Base-by-base conservation (phyloP, 139 green algal genomes). In the Micractinium conductrix region DNA sequence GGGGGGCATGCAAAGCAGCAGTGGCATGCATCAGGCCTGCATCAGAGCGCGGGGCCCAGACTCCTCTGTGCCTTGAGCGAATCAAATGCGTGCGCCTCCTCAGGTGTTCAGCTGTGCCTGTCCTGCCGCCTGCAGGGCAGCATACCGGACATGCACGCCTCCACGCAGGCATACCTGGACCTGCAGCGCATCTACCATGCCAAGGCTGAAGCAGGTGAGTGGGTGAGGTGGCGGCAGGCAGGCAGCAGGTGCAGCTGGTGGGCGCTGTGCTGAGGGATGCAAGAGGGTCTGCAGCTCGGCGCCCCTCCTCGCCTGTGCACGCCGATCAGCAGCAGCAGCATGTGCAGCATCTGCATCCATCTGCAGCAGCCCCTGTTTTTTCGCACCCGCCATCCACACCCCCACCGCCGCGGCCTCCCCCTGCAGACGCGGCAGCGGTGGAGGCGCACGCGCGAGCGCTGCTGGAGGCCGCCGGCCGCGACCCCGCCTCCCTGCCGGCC, bases 141-240 rank as follows among this genome's bases (percentile, higher is more conserved):
- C 74, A 96, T 99, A 19, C 96, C 96, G 14, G 96, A 99, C 92
- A 99, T 99, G 97, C 93, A 93, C 33, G 91, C 97, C 9, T 96
- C 94, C 28, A 99, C 96, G n/a, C 93, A 95, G 22, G 83, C 91
- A 78, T 99, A 97, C 81, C 90, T 99, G 35, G 79, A 90, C 40
- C 84, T 99, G 72, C 94, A 98, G 89, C 86, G 90, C 26, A 30
- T 99, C 40, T 99, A 99, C 87, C 79, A 92, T 4, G 90, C 91
- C 45, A 90, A 93, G 63, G 96, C 96, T 2, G 92, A 96, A 0
- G 67, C 65, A 26, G 95, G 79, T 76, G 73, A 2, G 74, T 6
- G 10, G 73, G 45, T 37, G 2, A 16, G 71, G 71, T 62, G 40
- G 48, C 5, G 3, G 42, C 74, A 38, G 74, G 30, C 8, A 44